These are phyloP conservation scores for Rhodosporidiobolus odoratus DNA, from an alignment of 768 basidiomycete species.

Conservation along the genomic window DNA sequence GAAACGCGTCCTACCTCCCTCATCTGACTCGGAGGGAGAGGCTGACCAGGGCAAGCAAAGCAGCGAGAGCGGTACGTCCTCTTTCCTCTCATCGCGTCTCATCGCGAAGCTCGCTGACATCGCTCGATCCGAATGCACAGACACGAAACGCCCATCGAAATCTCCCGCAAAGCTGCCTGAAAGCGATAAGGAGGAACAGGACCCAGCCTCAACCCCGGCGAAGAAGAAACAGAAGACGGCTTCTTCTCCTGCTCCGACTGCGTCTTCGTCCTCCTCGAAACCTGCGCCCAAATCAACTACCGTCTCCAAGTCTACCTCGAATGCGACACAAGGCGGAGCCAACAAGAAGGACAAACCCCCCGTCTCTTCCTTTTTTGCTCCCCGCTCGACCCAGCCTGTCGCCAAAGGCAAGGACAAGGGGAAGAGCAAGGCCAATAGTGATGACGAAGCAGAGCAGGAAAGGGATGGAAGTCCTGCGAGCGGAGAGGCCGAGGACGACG, in stretches of 20 bases:
- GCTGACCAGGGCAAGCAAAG: slow-evolving; percentile 15
- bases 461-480: slow-evolving; percentile 2
- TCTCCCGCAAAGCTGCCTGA: too few relatives aligned
- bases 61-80: too few relatives aligned
- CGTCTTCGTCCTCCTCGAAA: slow-evolving; percentile 5
- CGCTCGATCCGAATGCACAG: too few relatives aligned
- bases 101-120: too few relatives aligned
- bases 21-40: not conserved
- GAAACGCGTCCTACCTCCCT: not conserved
- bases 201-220: not conserved
- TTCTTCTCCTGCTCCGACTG: not conserved
- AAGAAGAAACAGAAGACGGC: slow-evolving; percentile 20
- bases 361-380: slow-evolving; percentile 25
- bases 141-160: too few relatives aligned
- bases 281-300: not conserved
- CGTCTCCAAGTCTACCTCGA: not conserved
- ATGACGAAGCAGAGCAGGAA: slow-evolving; percentile 18
- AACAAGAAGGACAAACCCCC: slow-evolving; percentile 5
- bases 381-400: slow-evolving; percentile 8
- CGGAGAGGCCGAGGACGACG: slow-evolving; percentile 5
- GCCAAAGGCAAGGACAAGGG: slow-evolving; percentile 22
- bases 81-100: not conserved
- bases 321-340: not conserved
- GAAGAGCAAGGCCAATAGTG: not conserved
- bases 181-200: not conserved